Evolutionary conservation across 2,329 filamentous ascomycete species (phyloP).

Genomic region (Colletotrichum sp.): DNA sequence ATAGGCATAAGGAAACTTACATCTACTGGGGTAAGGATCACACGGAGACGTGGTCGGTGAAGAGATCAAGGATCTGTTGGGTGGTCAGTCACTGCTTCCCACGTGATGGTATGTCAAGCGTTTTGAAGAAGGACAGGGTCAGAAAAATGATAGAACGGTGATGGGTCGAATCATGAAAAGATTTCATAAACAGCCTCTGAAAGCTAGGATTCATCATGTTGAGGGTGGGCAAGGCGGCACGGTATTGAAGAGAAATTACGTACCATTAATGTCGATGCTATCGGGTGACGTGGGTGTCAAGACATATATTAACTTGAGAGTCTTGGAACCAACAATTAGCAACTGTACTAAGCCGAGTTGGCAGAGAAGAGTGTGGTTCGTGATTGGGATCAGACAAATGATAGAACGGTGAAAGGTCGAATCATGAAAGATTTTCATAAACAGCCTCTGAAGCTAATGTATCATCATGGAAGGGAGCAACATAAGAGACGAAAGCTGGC

Average conservation of each 20-base stretch:
- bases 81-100: neutral
- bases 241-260: neutral
- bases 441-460: slow-evolving; percentile 48
- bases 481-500: slow-evolving; percentile 2
- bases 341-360: neutral
- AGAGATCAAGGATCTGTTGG: neutral
- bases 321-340: neutral
- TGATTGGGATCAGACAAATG: slow-evolving; percentile 19
- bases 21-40: neutral
- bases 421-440: slow-evolving; percentile 47
- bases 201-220: slow-evolving; percentile 43
- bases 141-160: slow-evolving; percentile 35
- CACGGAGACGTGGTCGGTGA: neutral
- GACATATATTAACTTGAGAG: neutral
- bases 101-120: neutral
- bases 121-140: neutral
- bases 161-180: slow-evolving; percentile 41
- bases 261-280: neutral
- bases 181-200: slow-evolving; percentile 56
- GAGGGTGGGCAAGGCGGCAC: neutral
- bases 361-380: neutral
- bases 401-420: slow-evolving; percentile 39
- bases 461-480: slow-evolving; percentile 40
- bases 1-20: neutral
- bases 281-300: neutral